Evolutionary conservation across 2,329 filamentous ascomycete species (phyloP).

Genomic region (Botrytis squamosa): DNA sequence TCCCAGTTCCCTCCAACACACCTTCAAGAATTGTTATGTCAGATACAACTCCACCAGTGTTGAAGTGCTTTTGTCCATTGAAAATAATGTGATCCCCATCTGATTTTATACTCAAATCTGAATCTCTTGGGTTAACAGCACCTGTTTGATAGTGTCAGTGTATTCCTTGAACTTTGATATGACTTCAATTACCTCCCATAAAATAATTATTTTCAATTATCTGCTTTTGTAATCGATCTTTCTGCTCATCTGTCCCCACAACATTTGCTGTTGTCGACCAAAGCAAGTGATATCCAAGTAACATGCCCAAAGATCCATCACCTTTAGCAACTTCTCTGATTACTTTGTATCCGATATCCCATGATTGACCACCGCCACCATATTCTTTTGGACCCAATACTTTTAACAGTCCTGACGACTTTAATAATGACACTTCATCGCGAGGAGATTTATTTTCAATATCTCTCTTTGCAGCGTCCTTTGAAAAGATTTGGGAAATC

Average conservation of each 20-base stretch:
- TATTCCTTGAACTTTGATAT: background rate
- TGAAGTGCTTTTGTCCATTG: conserved; percentile 64
- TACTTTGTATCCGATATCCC: conserved; percentile 55
- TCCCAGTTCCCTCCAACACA: conserved; percentile 54
- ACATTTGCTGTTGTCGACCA: conserved; percentile 62
- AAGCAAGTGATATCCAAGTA: conserved; percentile 63
- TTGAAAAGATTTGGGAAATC: background rate
- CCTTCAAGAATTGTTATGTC: conserved; percentile 66
- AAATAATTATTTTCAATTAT: conserved; percentile 66
- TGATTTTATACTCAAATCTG: conserved; percentile 55
- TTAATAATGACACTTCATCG: conserved; percentile 52
- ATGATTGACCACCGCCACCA: conserved; percentile 53
- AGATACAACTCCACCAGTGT: conserved; percentile 64
- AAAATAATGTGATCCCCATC: conserved; percentile 57
- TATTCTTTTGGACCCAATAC: conserved; percentile 50
- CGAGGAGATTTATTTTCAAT: conserved; percentile 52
- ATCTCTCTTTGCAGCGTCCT: conserved; percentile 40
- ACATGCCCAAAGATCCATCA: conserved; percentile 65
- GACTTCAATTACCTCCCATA: conserved; percentile 50
- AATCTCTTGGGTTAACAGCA: conserved; percentile 66
- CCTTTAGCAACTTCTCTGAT: conserved; percentile 63
- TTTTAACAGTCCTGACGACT: conserved; percentile 51
- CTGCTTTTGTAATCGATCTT: conserved; percentile 53
- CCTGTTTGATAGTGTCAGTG: conserved; percentile 27
- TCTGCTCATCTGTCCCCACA: conserved; percentile 59